Conservation (phyloP, 768 basidiomycete species). For the Mycena maculata region DNA sequence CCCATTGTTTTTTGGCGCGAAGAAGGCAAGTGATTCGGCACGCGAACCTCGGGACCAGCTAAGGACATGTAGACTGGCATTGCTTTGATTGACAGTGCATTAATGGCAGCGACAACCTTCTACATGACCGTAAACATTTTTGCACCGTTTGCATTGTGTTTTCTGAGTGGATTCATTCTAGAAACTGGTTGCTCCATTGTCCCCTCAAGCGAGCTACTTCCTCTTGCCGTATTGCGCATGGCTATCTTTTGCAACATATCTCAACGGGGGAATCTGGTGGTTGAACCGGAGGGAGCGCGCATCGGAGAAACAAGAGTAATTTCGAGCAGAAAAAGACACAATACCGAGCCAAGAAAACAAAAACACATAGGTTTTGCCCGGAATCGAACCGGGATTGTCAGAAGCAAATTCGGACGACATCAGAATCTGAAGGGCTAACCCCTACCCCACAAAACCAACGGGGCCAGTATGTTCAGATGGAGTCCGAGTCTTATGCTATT, state of each 20-base stretch:
- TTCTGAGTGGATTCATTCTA: constrained; percentile 31
- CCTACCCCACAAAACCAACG: constrained; percentile 48
- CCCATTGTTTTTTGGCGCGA: constrained; percentile 71
- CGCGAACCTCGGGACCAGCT: not conserved
- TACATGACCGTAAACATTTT: constrained; percentile 64
- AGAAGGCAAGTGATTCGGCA: constrained; percentile 47
- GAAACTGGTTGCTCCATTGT: constrained; percentile 59
- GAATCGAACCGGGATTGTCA: constrained; percentile 39
- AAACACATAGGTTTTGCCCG: constrained; percentile 33
- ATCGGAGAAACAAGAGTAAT: not conserved
- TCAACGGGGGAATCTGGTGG: constrained; percentile 75
- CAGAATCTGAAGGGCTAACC: constrained; percentile 41
- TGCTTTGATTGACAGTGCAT: constrained; percentile 65
- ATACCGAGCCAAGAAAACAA: not conserved
- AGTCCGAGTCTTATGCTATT: too few relatives aligned
- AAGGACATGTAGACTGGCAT: constrained; percentile 55
- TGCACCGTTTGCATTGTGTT: not conserved
- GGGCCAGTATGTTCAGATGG: too few relatives aligned
- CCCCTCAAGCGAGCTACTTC: constrained; percentile 61
- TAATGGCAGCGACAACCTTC: constrained; percentile 64
- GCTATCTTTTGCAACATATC: constrained; percentile 73
- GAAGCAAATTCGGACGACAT: constrained; percentile 23
- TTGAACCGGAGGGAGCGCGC: constrained; percentile 49
- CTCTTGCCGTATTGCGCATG: constrained; percentile 75
- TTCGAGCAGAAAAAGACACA: not conserved